Evolutionary conservation across 169 alveolate genomes (phyloP).

Genomic region (Plasmodium cynomolgi): DNA sequence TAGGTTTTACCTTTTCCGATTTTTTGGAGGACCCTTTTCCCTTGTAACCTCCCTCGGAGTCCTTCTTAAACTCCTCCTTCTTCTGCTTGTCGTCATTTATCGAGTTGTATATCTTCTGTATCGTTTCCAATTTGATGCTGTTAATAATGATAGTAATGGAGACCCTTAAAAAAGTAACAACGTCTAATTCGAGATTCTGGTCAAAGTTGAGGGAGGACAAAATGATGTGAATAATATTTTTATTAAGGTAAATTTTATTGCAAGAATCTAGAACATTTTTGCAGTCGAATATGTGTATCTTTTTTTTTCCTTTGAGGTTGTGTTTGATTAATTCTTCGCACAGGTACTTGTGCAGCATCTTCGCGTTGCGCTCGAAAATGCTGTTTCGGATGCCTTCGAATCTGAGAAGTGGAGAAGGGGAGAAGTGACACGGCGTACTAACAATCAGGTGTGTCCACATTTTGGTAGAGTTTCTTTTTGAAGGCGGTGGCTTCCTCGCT

Average conservation of each 20-base stretch:
- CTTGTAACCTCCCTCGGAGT: neutral
- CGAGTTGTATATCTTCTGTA: conserved; percentile 63
- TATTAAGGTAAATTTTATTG: conserved; percentile 50
- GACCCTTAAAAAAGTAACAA: conserved; percentile 24
- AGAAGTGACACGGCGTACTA: neutral
- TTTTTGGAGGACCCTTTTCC: conserved; percentile 13
- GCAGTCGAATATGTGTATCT: conserved; percentile 68
- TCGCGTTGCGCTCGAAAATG: conserved; percentile 48
- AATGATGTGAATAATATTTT: conserved; percentile 60
- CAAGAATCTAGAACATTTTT: conserved; percentile 65
- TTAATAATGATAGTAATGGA: conserved; percentile 52
- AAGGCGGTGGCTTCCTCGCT: neutral
- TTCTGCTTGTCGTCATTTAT: conserved; percentile 54
- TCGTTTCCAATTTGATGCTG: conserved; percentile 37
- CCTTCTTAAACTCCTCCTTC: conserved; percentile 31
- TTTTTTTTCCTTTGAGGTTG: conserved; percentile 40
- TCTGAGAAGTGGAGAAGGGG: neutral
- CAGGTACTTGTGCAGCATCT: conserved; percentile 44
- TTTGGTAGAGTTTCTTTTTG: neutral
- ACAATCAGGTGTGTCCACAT: neutral
- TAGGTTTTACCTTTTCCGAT: neutral
- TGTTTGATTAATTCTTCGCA: conserved; percentile 57
- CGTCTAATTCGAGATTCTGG: conserved; percentile 46
- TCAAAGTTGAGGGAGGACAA: conserved; percentile 56
- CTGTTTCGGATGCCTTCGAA: conserved; percentile 71